These are phyloP conservation scores for Alloascoidea africana DNA, from an alignment of 805 yeast species.

Conservation along the genomic window DNA sequence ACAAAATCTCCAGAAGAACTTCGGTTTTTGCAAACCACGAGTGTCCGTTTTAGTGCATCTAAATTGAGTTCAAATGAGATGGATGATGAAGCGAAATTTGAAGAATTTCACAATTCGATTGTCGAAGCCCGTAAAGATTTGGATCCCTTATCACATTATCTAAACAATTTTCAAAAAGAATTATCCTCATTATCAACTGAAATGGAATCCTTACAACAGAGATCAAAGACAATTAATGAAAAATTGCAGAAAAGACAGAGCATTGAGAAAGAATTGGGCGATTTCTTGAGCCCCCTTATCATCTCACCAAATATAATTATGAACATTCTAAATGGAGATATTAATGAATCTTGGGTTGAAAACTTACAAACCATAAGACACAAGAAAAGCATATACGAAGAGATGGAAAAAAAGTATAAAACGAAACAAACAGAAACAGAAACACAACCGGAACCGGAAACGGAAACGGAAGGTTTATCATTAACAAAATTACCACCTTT, in stretches of 20 bases:
- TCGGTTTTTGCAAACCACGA: not conserved
- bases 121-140: slow-evolving; percentile 11
- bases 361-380: slow-evolving; percentile 42
- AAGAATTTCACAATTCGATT: slow-evolving; percentile 10
- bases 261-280: slow-evolving; percentile 42
- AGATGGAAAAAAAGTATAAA: slow-evolving; percentile 7
- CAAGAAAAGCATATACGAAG: slow-evolving; percentile 35
- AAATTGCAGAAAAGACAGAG: slow-evolving; percentile 31
- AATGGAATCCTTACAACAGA: slow-evolving; percentile 41
- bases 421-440: slow-evolving; percentile 3
- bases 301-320: slow-evolving; percentile 60
- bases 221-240: slow-evolving; percentile 31
- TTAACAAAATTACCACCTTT: slow-evolving; percentile 8
- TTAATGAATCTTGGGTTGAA: slow-evolving; percentile 51
- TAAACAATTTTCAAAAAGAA: slow-evolving; percentile 41
- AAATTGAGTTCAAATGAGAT: slow-evolving; percentile 2
- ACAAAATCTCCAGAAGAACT: not conserved
- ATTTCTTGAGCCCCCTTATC: slow-evolving; percentile 59
- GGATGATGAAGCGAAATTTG: slow-evolving; percentile 5
- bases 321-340: slow-evolving; percentile 39
- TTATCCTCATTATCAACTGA: slow-evolving; percentile 41
- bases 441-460: slow-evolving; percentile 5
- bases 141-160: slow-evolving; percentile 35
- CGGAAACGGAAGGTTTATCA: slow-evolving; percentile 10
- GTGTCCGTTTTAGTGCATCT: no score